Evolutionary conservation across 2,329 filamentous ascomycete species (phyloP), one percentile per base, ranked within the genome.

Genomic region (Ampelomyces quisqualis): DNA sequence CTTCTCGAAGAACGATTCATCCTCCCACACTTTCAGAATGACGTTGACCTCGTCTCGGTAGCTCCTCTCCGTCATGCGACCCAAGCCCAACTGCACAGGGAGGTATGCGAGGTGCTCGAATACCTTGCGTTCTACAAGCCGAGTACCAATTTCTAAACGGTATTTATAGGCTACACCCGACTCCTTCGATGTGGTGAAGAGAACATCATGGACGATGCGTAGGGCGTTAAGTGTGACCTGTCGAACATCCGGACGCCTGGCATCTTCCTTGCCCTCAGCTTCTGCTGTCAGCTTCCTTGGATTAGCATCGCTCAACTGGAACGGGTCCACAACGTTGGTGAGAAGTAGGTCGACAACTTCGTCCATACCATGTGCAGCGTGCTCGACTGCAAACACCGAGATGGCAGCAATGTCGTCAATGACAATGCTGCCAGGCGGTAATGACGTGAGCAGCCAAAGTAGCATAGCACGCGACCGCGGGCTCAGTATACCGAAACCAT

Each of bases 291-390:
- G 36, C 14, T 49, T 69, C 6, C 79, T 73, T 0, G 82, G 80
- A 45, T 88, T 90, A 17, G 86, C 86, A 5, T 78, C 78, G 1
- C 83, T 88, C 51, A 85, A 81, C 5, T 83, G 79, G 43, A 94
- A 81, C 0, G 93, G 93, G 36, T 78, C 81, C 44, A 86, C 77
- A 22, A 97, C 77, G 57, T 98, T 97, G 1, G 82, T 77, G 0
- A 95, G 79, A 24, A 97, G 83, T 70, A 95, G 81, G 34, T 91
- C 81, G n/a, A 95, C 90, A 23, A 96, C 85, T 70, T 97, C 93
- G 50, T 94, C 87, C 9, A 88, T 86, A 11, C 90, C 93, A 14
- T 82, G 78, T 26, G 85, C 88, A 1, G 90, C 87, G 64, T 97
- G 89, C 2, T 84, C 85, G 40, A 97, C 89, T 9, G 90, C 90